Base-by-base conservation (phyloP, 805 yeast genomes). In the Clavispora carvajalis region DNA sequence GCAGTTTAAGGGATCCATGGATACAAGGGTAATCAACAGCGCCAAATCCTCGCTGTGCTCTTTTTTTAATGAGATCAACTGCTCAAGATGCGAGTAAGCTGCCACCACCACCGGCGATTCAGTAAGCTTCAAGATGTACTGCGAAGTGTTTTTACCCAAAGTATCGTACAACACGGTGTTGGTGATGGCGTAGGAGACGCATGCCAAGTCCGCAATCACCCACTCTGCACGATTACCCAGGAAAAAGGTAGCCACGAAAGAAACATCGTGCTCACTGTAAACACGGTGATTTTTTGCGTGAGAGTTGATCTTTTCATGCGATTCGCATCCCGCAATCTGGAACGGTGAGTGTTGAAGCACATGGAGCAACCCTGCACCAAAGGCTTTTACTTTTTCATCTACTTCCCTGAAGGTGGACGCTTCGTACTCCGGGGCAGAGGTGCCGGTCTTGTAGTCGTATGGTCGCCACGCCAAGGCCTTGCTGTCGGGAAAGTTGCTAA, bases 201-300 rank as follows among this genome's bases (percentile, higher is more conserved):
- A 63, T 24, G 88, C 89, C 51, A 83, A 58, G 60, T 85, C 93
- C 22, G 84, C 60, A 15, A 83, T 56, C 23, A 73, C 68, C 93
- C 93, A 85, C 59, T 84, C 86, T 7, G 74, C 67, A 36, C 79
- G 66, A 55, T 82, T 82, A 15, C 71, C 66, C 18, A 83, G 72
- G 56, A 76, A 75, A 15, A 82, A 51, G 1, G 83, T 66, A 34
- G 81, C 71, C 28, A 80, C 63, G 49, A 79, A 81, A 4, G 67
- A 55, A 18, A 45, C 42, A 28, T 48, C 36, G 23, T 39, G 18
- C 13, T 39, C 43, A 25, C 40, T 31, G 41, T 48, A 54, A n/a
- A 22, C 21, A 7, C 19, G 16, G 46, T 34, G 44, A 34, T 45
- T 38, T 2, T 30, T 23, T 5, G 9, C 25, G 38, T 58, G 62